Conservation (phyloP, 192 early-diverging fungal species). For the Backusella mclennaniae region DNA sequence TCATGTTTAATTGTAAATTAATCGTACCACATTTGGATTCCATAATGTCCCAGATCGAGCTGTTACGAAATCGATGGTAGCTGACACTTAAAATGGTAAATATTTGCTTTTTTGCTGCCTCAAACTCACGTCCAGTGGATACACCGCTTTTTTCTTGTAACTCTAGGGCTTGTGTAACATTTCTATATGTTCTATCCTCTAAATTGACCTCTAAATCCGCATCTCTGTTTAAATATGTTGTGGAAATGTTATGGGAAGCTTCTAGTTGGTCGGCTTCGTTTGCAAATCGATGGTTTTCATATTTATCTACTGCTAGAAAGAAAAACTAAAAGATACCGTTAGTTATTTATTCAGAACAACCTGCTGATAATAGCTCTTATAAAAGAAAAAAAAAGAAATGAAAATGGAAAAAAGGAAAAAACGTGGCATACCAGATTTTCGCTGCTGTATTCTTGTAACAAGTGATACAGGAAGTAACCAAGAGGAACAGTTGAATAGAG, state of each 20-base stretch:
- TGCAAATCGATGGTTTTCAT: background rate
- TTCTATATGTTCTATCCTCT: slow-evolving; percentile 11
- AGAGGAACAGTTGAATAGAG: slow-evolving; percentile 1
- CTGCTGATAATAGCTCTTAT: background rate
- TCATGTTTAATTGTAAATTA: background rate
- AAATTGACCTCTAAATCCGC: slow-evolving; percentile 9
- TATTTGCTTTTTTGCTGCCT: slow-evolving; percentile 10
- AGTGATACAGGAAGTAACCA: slow-evolving; percentile 13
- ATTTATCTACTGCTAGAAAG: slow-evolving; percentile 15
- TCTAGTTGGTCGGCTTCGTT: slow-evolving; percentile 2
- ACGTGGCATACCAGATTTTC: slow-evolving; percentile 16
- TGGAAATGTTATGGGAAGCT: slow-evolving; percentile 1
- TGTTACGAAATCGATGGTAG: slow-evolving; percentile 9
- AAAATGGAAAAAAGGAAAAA: background rate
- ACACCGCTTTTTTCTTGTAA: background rate
- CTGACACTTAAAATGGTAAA: slow-evolving; percentile 7
- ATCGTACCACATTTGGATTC: slow-evolving; percentile 14
- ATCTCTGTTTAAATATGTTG: slow-evolving; percentile 11
- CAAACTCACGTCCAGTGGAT: slow-evolving; percentile 11
- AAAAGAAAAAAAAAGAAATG: background rate
- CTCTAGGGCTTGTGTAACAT: background rate
- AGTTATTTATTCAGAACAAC: background rate
- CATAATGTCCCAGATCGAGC: slow-evolving; percentile 13
- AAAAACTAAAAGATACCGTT: background rate
- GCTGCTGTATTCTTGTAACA: slow-evolving; percentile 13